phyloP scores from a whole-genome alignment of 108 stramenopile genomes.

The Nannochloropsis salina region DNA sequence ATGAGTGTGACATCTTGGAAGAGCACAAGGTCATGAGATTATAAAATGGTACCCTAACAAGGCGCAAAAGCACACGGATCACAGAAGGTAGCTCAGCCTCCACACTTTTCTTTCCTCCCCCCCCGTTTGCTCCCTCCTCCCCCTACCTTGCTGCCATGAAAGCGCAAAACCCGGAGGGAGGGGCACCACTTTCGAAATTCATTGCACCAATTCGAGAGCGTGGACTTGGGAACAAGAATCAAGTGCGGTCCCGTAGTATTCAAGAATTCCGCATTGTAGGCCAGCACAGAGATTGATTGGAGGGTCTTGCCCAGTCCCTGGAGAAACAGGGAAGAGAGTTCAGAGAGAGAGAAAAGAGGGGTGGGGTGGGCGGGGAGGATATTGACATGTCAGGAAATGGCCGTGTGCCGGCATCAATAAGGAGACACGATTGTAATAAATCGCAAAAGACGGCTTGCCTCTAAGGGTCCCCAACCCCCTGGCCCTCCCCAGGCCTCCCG shows the following conservation, averaged over 20 bases:
- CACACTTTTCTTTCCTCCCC: background rate
- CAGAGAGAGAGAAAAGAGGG: constrained; percentile 59
- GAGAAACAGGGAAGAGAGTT: background rate
- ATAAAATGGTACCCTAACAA: too few relatives aligned
- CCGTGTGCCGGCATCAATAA: background rate
- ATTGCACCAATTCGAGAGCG: constrained; percentile 97
- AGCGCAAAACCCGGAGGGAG: constrained; percentile 63
- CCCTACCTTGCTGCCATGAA: constrained; percentile 60
- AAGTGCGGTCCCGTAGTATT: constrained; percentile 89
- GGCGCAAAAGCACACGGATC: too few relatives aligned
- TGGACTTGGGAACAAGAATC: constrained; percentile 93
- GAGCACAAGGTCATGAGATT: too few relatives aligned
- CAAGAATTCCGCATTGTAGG: constrained; percentile 66
- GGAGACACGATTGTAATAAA: background rate
- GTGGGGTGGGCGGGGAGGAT: background rate
- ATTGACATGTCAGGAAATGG: background rate
- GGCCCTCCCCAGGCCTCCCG: background rate
- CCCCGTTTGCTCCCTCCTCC: background rate
- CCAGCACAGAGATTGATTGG: constrained; percentile 78
- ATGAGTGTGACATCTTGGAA: too few relatives aligned
- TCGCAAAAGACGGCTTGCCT: background rate
- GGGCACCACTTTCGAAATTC: constrained; percentile 94
- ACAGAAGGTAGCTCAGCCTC: too few relatives aligned
- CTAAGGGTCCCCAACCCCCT: background rate
- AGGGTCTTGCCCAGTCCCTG: constrained; percentile 78